Evolutionary conservation across 2,329 filamentous ascomycete species (phyloP).

Genomic region (Colletotrichum sp.): DNA sequence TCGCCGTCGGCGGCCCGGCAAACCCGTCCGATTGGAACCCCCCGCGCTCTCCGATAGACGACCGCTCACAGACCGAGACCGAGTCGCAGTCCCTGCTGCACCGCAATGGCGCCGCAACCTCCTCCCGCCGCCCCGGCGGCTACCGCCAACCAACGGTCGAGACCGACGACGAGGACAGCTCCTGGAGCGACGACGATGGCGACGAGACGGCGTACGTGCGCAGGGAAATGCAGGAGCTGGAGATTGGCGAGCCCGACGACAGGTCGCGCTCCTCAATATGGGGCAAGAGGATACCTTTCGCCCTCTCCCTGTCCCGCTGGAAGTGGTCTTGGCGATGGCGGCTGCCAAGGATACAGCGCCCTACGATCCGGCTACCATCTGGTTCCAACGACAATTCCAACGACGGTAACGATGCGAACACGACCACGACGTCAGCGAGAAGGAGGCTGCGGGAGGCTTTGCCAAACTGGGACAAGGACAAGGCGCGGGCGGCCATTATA

Average conservation of each 20-base stretch:
- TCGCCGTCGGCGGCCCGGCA: conserved; percentile 40
- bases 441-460: conserved; percentile 23
- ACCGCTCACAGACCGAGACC: conserved; percentile 71
- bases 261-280: conserved; percentile 50
- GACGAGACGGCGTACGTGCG: conserved; percentile 71
- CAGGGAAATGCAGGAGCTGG: conserved; percentile 87
- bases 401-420: conserved; percentile 24
- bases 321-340: conserved; percentile 60
- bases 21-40: conserved; percentile 32
- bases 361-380: conserved; percentile 55
- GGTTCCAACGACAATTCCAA: conserved; percentile 31
- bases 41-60: conserved; percentile 43
- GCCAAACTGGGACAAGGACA: conserved; percentile 18
- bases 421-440: conserved; percentile 26
- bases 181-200: conserved; percentile 52
- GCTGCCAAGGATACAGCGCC: conserved; percentile 47
- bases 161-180: conserved; percentile 69
- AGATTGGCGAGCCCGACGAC: conserved; percentile 73
- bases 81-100: conserved; percentile 81
- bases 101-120: conserved; percentile 39
- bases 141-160: conserved; percentile 87
- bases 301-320: conserved; percentile 58
- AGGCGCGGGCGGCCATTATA: conserved; percentile 50
- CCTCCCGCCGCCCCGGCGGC: conserved; percentile 53
- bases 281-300: conserved; percentile 61